These are phyloP conservation scores for Paramyrothecium roridum DNA, from an alignment of 2,329 filamentous ascomycete species.

Conservation along the genomic window DNA sequence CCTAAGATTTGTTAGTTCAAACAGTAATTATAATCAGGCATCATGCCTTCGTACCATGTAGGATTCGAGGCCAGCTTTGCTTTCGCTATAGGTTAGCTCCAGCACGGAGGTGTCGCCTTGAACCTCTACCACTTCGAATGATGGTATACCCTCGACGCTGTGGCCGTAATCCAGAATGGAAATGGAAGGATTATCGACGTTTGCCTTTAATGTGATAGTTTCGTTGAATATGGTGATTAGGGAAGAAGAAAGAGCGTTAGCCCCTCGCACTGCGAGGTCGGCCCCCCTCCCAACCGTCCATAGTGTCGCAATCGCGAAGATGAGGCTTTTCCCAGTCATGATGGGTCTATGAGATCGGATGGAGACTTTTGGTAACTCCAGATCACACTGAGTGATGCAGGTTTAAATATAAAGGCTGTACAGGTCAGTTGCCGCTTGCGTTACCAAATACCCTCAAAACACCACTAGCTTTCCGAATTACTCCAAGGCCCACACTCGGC, in stretches of 20 bases:
- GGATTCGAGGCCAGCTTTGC: background rate
- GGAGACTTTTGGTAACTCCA: too few relatives aligned
- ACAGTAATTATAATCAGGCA: background rate
- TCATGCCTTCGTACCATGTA: conserved; percentile 4
- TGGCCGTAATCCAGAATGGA: conserved; percentile 2
- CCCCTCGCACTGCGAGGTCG: background rate
- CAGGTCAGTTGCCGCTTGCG: too few relatives aligned
- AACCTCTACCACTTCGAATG: background rate
- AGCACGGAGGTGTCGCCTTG: conserved; percentile 1
- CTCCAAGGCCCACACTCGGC: too few relatives aligned
- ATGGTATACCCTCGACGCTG: conserved; percentile 3
- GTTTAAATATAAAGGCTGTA: too few relatives aligned
- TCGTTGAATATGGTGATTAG: background rate
- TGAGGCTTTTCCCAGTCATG: too few relatives aligned
- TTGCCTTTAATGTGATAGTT: background rate
- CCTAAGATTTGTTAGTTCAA: background rate
- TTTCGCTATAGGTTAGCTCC: conserved; percentile 4
- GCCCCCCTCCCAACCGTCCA: too few relatives aligned
- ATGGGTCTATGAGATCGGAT: too few relatives aligned
- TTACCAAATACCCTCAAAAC: too few relatives aligned
- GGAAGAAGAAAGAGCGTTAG: background rate
- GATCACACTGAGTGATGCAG: too few relatives aligned
- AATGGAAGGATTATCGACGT: background rate
- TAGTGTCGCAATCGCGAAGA: too few relatives aligned
- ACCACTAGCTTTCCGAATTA: too few relatives aligned